Evolutionary conservation across 768 basidiomycete genomes (phyloP).

Genomic region (Rhodotorula paludigena): DNA sequence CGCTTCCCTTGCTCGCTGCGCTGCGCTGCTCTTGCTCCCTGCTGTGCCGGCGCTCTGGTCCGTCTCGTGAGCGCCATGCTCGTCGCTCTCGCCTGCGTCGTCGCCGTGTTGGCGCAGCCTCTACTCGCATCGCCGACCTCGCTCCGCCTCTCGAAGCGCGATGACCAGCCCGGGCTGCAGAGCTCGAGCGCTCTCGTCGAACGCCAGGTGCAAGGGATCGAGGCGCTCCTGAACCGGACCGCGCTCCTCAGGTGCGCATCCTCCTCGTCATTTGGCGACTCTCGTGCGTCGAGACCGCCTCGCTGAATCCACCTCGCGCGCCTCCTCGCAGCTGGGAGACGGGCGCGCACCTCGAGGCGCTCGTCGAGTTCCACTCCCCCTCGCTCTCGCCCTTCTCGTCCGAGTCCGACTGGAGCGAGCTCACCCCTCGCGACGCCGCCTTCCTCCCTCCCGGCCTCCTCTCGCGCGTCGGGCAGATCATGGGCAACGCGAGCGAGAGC

Average conservation of each 20-base stretch:
- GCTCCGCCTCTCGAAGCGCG: too few species aligned
- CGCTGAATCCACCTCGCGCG: too few species aligned
- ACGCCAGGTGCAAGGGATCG: slow-evolving; percentile 5
- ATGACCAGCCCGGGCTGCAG: too few species aligned
- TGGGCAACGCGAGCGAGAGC: slow-evolving; percentile 1
- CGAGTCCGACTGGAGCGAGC: not conserved
- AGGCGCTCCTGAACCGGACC: slow-evolving; percentile 11
- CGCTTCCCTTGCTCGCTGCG: too few species aligned
- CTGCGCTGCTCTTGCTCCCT: too few species aligned
- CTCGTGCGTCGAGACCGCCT: not conserved
- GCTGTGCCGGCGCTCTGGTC: too few species aligned
- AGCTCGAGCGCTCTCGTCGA: not conserved
- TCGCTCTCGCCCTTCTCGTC: slow-evolving; percentile 10
- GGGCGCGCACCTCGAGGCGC: slow-evolving; percentile 20
- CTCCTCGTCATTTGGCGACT: too few species aligned
- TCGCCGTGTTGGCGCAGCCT: too few species aligned
- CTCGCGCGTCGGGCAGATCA: not conserved
- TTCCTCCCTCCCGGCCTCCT: not conserved
- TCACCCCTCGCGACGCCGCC: slow-evolving; percentile 3
- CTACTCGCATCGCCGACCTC: too few species aligned
- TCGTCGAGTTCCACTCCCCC: slow-evolving; percentile 16
- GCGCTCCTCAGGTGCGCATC: slow-evolving; percentile 13
- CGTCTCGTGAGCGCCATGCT: too few species aligned
- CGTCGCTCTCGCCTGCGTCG: too few species aligned
- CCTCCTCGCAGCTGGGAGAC: slow-evolving; percentile 29